Evolutionary conservation across 2,329 filamentous ascomycete genomes (phyloP).

Genomic region (Pseudocercospora crystallina): DNA sequence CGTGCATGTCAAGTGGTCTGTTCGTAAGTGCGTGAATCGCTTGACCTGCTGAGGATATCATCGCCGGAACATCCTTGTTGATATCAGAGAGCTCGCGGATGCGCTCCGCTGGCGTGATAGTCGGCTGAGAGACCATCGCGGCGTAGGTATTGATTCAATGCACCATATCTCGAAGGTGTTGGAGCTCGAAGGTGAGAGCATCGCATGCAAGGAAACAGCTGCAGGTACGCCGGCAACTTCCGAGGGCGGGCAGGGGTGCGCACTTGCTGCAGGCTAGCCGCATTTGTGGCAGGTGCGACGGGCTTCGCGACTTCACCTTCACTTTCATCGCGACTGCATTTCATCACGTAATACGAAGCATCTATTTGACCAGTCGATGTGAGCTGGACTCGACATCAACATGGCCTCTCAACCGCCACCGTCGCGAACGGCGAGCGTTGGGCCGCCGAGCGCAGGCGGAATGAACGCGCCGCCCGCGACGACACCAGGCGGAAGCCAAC

Average conservation of each 20-base stretch:
- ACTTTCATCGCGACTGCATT: background rate
- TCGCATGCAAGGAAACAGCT: too few relatives aligned
- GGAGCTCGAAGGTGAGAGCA: too few relatives aligned
- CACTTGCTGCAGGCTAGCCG: background rate
- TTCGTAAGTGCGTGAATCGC: slow-evolving; percentile 65
- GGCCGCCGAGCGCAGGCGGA: slow-evolving; percentile 37
- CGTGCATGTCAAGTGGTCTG: slow-evolving; percentile 37
- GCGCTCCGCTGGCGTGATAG: slow-evolving; percentile 69
- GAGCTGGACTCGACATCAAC: slow-evolving; percentile 11
- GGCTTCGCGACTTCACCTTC: background rate
- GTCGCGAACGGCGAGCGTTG: slow-evolving; percentile 37
- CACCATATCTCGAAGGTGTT: too few relatives aligned
- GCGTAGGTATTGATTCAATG: too few relatives aligned
- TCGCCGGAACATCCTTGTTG: slow-evolving; percentile 59
- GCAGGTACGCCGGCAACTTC: too few relatives aligned
- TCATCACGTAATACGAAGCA: background rate
- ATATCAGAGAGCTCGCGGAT: slow-evolving; percentile 79
- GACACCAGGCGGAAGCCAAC: slow-evolving; percentile 40
- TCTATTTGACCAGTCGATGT: slow-evolving; percentile 10
- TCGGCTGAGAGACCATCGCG: slow-evolving; percentile 17
- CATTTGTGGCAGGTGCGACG: background rate
- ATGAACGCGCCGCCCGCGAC: slow-evolving; percentile 47
- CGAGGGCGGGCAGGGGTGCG: too few relatives aligned
- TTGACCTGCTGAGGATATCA: slow-evolving; percentile 60
- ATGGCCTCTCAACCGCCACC: slow-evolving; percentile 40